A percentile compares a stretch with the other conserved stretches of the same genome.
These are phyloP conservation scores for Isabelozyma heimii DNA, from an alignment of 805 yeast genomes.

Conservation along the genomic window DNA sequence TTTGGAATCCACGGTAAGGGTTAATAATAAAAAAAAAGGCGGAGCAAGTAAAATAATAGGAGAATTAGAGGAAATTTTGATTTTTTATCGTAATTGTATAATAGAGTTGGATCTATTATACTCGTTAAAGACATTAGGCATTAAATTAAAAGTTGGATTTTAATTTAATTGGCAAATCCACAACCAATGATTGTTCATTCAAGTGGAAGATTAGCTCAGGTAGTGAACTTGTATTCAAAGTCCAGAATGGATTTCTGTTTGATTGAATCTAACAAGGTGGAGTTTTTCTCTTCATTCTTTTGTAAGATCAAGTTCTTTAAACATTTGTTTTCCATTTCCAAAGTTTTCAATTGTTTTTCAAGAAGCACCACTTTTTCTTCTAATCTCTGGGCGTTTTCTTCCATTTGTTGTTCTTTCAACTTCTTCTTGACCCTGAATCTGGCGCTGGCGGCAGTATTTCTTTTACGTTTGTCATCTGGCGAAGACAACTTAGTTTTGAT, in stretches of 20 bases:
- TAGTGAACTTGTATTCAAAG: conserved; percentile 24
- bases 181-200: conserved; percentile 9
- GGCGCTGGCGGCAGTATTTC: conserved; percentile 94
- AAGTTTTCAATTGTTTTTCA: conserved; percentile 73
- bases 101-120: conserved; percentile 32
- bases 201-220: conserved; percentile 18
- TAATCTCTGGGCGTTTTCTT: conserved; percentile 68
- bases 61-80: conserved; percentile 4
- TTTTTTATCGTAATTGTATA: conserved; percentile 13
- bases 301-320: conserved; percentile 81
- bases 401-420: conserved; percentile 88
- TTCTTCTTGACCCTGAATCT: conserved; percentile 91
- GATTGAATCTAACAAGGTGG: conserved; percentile 51
- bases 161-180: conserved; percentile 10
- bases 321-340: conserved; percentile 91
- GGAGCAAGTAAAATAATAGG: conserved; percentile 16
- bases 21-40: neutral
- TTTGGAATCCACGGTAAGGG: no score
- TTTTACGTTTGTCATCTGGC: conserved; percentile 66
- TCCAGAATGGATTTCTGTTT: conserved; percentile 45
- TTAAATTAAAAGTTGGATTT: conserved; percentile 19
- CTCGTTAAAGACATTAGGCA: neutral
- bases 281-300: conserved; percentile 59
- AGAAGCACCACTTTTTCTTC: conserved; percentile 62
- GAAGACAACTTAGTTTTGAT: neutral